phyloP scores from a whole-genome alignment of 306 rosid species.

The Sophora flavescens region DNA sequence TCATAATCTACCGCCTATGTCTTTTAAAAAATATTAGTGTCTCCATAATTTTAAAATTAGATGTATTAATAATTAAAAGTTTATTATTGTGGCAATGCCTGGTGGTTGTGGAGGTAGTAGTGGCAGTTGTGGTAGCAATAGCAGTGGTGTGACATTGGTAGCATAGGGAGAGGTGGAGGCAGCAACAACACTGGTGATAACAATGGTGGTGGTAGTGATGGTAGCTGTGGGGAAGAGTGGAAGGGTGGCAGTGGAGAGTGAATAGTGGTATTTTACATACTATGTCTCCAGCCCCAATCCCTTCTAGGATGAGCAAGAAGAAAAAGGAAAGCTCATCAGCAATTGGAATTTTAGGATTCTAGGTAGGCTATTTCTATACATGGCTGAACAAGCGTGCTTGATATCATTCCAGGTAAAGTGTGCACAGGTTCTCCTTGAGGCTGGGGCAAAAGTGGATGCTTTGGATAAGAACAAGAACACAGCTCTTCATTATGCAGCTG shows the following conservation, averaged over 20 bases:
- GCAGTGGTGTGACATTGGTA: neutral
- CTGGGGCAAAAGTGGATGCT: conserved; percentile 84
- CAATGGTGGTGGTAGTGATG: neutral
- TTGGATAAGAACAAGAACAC: conserved; percentile 86
- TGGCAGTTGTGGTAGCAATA: neutral
- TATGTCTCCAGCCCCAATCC: neutral
- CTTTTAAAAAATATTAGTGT: too few species aligned
- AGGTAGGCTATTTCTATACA: neutral
- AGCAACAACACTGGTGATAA: neutral
- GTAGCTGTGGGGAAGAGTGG: too few species aligned
- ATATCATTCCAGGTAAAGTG: conserved; percentile 69
- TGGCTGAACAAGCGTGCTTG: neutral
- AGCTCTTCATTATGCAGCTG: conserved; percentile 85
- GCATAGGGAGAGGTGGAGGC: neutral
- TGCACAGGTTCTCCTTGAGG: conserved; percentile 78
- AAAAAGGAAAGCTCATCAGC: neutral
- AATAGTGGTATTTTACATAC: neutral
- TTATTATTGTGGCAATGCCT: neutral
- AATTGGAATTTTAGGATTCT: conserved; percentile 14
- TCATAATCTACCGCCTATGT: too few species aligned
- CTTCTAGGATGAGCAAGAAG: neutral
- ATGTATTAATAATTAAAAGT: too few species aligned
- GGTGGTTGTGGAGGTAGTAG: neutral
- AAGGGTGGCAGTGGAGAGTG: neutral
- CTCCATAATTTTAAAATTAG: too few species aligned